These are phyloP conservation scores for Guadua angustifolia DNA, from an alignment of 176 grass and related monocot genomes.

Conservation along the genomic window DNA sequence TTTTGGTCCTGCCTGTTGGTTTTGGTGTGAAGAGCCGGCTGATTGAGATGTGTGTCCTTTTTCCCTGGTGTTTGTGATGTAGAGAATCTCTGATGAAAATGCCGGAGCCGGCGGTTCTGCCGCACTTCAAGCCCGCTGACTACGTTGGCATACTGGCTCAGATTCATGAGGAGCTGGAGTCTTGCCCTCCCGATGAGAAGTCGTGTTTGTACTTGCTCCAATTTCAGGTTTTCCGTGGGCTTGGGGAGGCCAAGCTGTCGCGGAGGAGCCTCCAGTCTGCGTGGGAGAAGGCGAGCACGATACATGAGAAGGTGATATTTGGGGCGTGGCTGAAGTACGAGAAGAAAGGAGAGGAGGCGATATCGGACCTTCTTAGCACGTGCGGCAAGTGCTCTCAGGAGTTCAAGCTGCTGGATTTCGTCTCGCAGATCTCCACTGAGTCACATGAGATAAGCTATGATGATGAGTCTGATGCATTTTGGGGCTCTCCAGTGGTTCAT, in stretches of 20 bases:
- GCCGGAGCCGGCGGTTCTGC: constrained; percentile 63
- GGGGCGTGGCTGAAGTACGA: constrained; percentile 92
- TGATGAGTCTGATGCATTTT: constrained; percentile 37
- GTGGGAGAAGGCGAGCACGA: constrained; percentile 84
- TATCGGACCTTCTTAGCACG: constrained; percentile 79
- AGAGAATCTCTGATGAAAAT: constrained; percentile 94
- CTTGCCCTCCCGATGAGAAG: constrained; percentile 64
- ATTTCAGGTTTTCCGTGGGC: constrained; percentile 83
- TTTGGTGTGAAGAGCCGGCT: constrained; percentile 13
- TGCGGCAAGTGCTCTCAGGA: constrained; percentile 94
- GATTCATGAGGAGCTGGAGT: constrained; percentile 96
- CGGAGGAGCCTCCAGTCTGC: constrained; percentile 80
- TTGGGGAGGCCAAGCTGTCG: constrained; percentile 83
- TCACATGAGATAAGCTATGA: constrained; percentile 38
- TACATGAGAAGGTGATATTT: constrained; percentile 91
- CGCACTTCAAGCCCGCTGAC: constrained; percentile 79
- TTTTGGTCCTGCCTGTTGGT: not conserved
- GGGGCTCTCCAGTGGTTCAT: constrained; percentile 63
- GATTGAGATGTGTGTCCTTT: not conserved
- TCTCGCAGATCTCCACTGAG: constrained; percentile 63
- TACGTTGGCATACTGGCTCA: constrained; percentile 82
- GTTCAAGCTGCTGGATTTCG: constrained; percentile 81
- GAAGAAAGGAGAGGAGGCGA: constrained; percentile 87
- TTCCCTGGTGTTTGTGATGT: constrained; percentile 34
- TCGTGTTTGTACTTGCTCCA: constrained; percentile 81